Evolutionary conservation across 108 stramenopile species (phyloP).

Genomic region (Stephanodiscus minutulus): DNA sequence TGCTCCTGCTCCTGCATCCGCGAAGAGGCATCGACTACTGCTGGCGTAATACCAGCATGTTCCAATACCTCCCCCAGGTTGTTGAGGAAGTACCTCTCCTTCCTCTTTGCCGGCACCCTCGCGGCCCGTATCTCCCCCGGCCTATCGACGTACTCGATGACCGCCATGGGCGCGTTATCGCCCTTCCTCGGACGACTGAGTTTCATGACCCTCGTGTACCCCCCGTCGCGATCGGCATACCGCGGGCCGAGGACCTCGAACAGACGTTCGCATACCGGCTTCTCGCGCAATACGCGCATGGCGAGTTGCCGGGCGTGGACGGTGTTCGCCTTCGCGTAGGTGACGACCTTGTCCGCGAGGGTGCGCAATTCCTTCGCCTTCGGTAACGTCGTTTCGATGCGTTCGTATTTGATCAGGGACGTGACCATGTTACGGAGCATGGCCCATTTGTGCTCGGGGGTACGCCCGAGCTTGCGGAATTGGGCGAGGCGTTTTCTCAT

Average conservation of each 20-base stretch:
- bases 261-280: conserved; percentile 82
- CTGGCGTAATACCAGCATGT: conserved; percentile 49
- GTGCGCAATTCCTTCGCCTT: conserved; percentile 94
- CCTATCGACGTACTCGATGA: conserved; percentile 99
- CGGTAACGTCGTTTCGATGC: conserved; percentile 95
- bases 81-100: conserved; percentile 33
- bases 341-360: conserved; percentile 93
- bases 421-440: conserved; percentile 93
- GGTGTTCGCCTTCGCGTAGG: conserved; percentile 59
- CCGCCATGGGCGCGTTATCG: conserved; percentile 96
- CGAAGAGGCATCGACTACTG: no score
- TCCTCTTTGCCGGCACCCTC: conserved; percentile 68
- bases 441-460: conserved; percentile 83
- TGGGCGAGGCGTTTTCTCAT: conserved; percentile 84
- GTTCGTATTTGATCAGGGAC: conserved; percentile 96
- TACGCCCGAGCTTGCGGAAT: conserved; percentile 81
- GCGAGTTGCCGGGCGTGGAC: conserved; percentile 57
- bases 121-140: conserved; percentile 92
- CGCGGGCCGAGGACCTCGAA: conserved; percentile 96
- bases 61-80: conserved; percentile 48
- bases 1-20: no score
- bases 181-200: conserved; percentile 79
- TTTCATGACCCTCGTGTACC: conserved; percentile 97
- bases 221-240: conserved; percentile 90
- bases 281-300: conserved; percentile 64